These are phyloP conservation scores for Fusarium metavorans DNA, from an alignment of 2,329 filamentous ascomycete species.

Conservation along the genomic window DNA sequence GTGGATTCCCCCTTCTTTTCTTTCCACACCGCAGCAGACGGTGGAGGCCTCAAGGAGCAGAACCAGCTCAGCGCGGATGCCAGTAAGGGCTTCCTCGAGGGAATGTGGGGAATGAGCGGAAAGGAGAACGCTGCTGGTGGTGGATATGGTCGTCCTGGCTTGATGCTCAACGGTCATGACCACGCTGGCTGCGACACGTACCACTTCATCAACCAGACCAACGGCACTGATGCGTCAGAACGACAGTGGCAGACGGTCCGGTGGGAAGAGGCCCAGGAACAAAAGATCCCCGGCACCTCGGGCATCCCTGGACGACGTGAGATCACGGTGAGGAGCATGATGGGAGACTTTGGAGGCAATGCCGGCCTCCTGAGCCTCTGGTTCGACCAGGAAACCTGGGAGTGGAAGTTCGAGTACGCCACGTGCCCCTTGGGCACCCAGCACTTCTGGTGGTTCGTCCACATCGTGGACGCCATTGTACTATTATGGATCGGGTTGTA, in stretches of 20 bases:
- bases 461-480: slow-evolving; percentile 74
- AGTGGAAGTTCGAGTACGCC: slow-evolving; percentile 86
- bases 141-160: slow-evolving; percentile 77
- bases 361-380: slow-evolving; percentile 89
- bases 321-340: slow-evolving; percentile 96
- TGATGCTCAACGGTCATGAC: slow-evolving; percentile 94
- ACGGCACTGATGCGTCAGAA: slow-evolving; percentile 53
- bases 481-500: slow-evolving; percentile 49
- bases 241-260: slow-evolving; percentile 63
- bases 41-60: slow-evolving; percentile 86
- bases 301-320: slow-evolving; percentile 79
- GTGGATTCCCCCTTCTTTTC: slow-evolving; percentile 86
- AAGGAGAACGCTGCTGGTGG: slow-evolving; percentile 67
- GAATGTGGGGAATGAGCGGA: slow-evolving; percentile 82
- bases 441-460: slow-evolving; percentile 94
- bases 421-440: slow-evolving; percentile 86
- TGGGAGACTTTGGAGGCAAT: slow-evolving; percentile 95
- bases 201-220: slow-evolving; percentile 80
- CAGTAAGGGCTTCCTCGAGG: slow-evolving; percentile 82
- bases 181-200: slow-evolving; percentile 93
- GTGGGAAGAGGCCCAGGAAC: slow-evolving; percentile 59
- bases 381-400: slow-evolving; percentile 79
- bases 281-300: slow-evolving; percentile 55
- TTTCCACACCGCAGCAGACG: slow-evolving; percentile 75
- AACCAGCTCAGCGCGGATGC: slow-evolving; percentile 85